phyloP scores from a whole-genome alignment of 495 filamentous ascomycete species.

The Penicillium atrosanguineum region DNA sequence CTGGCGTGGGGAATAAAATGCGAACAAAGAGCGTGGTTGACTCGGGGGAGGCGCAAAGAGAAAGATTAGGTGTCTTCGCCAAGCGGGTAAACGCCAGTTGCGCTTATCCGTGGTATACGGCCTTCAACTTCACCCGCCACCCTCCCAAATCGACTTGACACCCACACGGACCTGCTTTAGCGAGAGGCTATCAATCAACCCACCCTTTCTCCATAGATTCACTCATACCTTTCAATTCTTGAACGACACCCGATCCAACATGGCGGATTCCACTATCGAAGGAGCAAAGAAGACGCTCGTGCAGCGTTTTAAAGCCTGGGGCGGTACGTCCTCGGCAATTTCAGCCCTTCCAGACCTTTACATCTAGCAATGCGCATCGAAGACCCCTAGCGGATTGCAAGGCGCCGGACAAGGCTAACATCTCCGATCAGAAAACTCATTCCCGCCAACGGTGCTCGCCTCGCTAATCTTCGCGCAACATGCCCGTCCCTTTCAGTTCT shows the following conservation, averaged over 20 bases:
- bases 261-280: constrained; percentile 35
- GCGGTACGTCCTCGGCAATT: constrained; percentile 54
- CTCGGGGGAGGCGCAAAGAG: constrained; percentile 11
- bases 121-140: constrained; percentile 2
- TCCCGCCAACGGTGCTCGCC: constrained; percentile 75
- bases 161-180: neutral
- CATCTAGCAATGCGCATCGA: neutral
- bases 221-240: neutral
- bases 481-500: constrained; percentile 66
- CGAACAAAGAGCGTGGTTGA: constrained; percentile 14
- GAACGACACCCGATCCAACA: constrained; percentile 1
- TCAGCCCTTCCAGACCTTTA: neutral
- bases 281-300: constrained; percentile 49
- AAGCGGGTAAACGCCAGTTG: constrained; percentile 23
- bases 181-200: neutral
- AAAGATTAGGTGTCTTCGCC: constrained; percentile 33
- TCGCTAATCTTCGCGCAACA: constrained; percentile 77
- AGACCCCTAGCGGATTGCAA: neutral
- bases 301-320: constrained; percentile 61
- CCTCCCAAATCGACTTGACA: neutral
- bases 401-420: constrained; percentile 2
- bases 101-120: constrained; percentile 14
- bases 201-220: no score
- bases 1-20: neutral
- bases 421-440: constrained; percentile 64